Evolutionary conservation across 345 rosid species (phyloP), one percentile per base, ranked within the genome.

Genomic region (Populus ilicifolia): DNA sequence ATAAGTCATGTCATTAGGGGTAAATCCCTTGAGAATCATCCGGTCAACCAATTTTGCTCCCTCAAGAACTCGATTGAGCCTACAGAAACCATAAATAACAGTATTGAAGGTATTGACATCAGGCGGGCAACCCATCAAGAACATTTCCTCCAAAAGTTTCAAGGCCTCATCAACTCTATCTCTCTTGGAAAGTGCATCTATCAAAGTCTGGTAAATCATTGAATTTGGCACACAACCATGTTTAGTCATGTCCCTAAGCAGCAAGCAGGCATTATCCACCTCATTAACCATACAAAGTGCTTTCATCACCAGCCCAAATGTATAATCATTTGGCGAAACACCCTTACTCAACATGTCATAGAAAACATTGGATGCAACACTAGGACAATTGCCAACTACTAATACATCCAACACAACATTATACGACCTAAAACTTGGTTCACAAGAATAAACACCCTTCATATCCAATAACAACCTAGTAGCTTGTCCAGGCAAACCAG

Each of bases 191-290:
- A 93, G 83, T 1, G 97, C 92, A 78, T 90, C 93, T 72, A 93
- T 95, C 64, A 95, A 85, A 69, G 92, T 89, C 81, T 89, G 92
- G 80, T 93, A 95, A 71, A 95, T 87, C 44, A 86, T 72, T 0
- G 98, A 89, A 84, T 89, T 91, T 0, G 97, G 98, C 21, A 89
- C 96, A 33, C 99, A 95, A 67, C 98, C 97, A 79, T 95, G 85
- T 80, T 83, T 90, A 0, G 90, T 89, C 97, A 91, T 93, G 71
- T 95, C 98, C 81, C 88, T 90, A 33, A 91, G 90, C 36, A 95
- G 67, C 14, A 88, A 91, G 70, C 86, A 85, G 4, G 92, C 99
- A 14, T 89, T 84, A 79, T 92, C 97, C 63, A 92, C 88, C 80
- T 93, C 93, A 29, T 89, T 90, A 77, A 83, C 86, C 67, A 85